Evolutionary conservation across 805 yeast genomes (phyloP), one percentile per base, ranked within the genome.

Genomic region (Brettanomyces naardenensis): DNA sequence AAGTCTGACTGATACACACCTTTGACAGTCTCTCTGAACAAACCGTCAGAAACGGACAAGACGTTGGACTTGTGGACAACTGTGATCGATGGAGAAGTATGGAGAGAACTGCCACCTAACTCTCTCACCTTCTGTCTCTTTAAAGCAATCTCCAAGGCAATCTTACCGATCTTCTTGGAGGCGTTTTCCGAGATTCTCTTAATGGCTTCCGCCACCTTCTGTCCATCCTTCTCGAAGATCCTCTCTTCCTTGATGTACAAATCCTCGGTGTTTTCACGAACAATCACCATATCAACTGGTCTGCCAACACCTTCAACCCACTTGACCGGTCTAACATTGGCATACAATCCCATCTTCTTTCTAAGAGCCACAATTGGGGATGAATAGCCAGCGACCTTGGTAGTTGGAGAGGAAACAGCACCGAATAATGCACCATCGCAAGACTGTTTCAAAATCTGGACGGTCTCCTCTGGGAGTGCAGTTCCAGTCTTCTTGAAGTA

Each of bases 361-460:
- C 98, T 82, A 56, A 92, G 72, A n/a, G 97, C 97, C 39, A 92
- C 98, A 61, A 92, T 90, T 51, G 98, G 98, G 22, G 97, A 90
- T 15, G 97, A 89, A 69, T 92, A 92, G 37, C 98, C 98, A 33
- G 74, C 92, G 33, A 92, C 97, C 65, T 88, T 88, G 52, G 80
- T 78, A 32, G 95, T 72, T 48, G 98, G 98, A 15, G 97, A 88
- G 34, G 88, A 86, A 39, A 92, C 98, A 40, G 98, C 95, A 51
- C 98, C 98, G 54, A 92, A 92, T 39, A 92, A 71, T 15, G 97
- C 98, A 68, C 97, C 97, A 54, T 92, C 95, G 65, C 98, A 92
- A 48, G 82, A 80, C 23, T 70, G 66, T 56, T 80, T 72, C 60
- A 92, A 77, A 9, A 75, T 66, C 28, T 77, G 76, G 23, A 92